Evolutionary conservation across 1,284 basidiomycete species (phyloP), one percentile per base, ranked within the genome.

Genomic region (Psilocybe mexicana): DNA sequence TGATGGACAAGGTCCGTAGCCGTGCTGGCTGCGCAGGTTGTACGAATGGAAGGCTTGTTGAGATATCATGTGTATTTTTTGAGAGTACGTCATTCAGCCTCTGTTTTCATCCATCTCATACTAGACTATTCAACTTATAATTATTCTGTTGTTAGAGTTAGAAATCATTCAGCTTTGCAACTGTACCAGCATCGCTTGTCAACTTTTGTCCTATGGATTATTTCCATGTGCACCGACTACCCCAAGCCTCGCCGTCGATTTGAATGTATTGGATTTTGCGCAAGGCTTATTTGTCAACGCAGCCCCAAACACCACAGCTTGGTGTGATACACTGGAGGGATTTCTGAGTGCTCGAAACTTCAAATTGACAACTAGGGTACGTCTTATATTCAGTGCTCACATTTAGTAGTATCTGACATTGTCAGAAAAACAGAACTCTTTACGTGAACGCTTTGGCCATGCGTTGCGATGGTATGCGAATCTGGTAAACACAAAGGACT

Each of bases 231-330:
- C 58, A 47, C 58, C 58, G 30, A n/a, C 30, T 12, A 23, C 43
- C 7, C 58, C 58, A 12, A 43, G 48, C 10, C 43, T 60, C 6
- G 58, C 58, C n/a, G 49, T 60, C 33, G 58, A 60, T 26, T 25
- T 60, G 6, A 48, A 52, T 40, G 50, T 60, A 14, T 43, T 60
- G 18, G 58, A 60, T n/a, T 60, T 60, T 52, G 58, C 50, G 1
- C 10, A 26, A 24, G 49, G 44, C 10, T 38, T 60, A 3, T 60
- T 60, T 47, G 54, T 55, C 18, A 60, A 60, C 52, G 43, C 54
- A 12, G 58, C 54, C 3, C 58, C 58, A 4, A 60, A 60, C 47
- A 55, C 49, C 25, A 60, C 58, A 33, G 58, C 54, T 24, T 60
- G 58, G 58, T 60, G 58, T 48, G 49, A 60, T 14, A 60, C 54